Evolutionary conservation across 805 yeast genomes (phyloP), one percentile per base, ranked within the genome.

Genomic region (Yarrowia bubula): DNA sequence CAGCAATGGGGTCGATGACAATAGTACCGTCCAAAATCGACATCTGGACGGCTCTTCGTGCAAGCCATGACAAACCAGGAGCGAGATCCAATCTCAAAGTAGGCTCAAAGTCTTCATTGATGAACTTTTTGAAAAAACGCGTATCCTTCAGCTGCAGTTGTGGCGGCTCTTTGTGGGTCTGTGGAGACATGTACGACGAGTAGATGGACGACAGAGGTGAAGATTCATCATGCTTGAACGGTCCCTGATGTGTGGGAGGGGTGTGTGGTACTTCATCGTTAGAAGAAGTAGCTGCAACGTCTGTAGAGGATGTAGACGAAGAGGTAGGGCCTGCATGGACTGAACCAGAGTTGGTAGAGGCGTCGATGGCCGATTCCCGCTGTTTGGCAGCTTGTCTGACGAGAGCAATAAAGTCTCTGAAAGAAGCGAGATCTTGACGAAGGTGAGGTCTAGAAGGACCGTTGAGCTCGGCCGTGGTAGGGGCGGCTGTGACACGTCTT

Each of bases 1-100:
- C 92, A 61, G 90, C 84, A 8, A 92, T 83, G 0, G 99, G 99
- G 75, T 92, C 96, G 43, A 93, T 86, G 3, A 85, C 80, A 6
- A 90, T 91, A 48, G 88, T 81, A 3, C 96, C 96, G 61, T 92
- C 97, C 37, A 89, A 82, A 68, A 93, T 80, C 15, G 86, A 82
- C 51, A 80, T 75, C 80, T 92, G 79, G 65, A 92, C 81, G 11
- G 85, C 77, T 65, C 89, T 81, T 67, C 84, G 82, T 60, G 80
- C 84, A 65, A 86, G 81, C 84, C 86, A 86, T 32, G 87, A 80
- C 60, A 87, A 74, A 15, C 87, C 86, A 1, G 87, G 85, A 0
- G 92, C 86, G 46, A 76, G 73, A 66, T 88, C 92, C 31, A 89
- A 75, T 68, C 84, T 82, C 43, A 89, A 72, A 0, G 87, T 81